Percentiles rank a stretch among this genome's conserved stretches.
Conservation (phyloP, 1,284 basidiomycete genomes). For the Taiwanofungus camphoratus region DNA sequence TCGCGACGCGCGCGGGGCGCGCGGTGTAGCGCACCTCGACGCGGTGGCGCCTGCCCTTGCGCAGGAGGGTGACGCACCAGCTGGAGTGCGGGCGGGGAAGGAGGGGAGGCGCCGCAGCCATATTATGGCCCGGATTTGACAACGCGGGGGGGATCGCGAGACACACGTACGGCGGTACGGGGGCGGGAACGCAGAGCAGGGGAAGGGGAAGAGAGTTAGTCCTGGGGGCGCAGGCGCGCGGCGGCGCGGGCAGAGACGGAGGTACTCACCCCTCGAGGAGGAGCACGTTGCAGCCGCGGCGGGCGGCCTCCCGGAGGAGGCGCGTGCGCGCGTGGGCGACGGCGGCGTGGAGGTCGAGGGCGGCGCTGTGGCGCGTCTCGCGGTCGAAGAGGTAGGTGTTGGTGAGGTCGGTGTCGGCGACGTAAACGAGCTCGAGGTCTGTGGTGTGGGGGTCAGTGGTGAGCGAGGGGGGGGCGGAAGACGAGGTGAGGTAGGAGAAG, state of each 20-base stretch:
- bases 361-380: slow-evolving; percentile 19
- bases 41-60: slow-evolving; percentile 54
- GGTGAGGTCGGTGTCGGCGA: slow-evolving; percentile 46
- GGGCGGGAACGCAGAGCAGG: slow-evolving; percentile 5
- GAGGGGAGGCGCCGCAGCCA: too few relatives aligned
- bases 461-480: slow-evolving; percentile 2
- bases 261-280: slow-evolving; percentile 57
- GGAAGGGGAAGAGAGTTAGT: slow-evolving; percentile 4
- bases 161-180: background rate
- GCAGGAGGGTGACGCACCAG: slow-evolving; percentile 62
- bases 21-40: slow-evolving; percentile 66
- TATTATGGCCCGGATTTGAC: too few relatives aligned
- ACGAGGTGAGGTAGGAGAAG: slow-evolving; percentile 1
- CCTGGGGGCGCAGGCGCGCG: too few relatives aligned
- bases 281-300: slow-evolving; percentile 56
- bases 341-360: slow-evolving; percentile 41
- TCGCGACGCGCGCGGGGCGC: slow-evolving; percentile 51
- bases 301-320: slow-evolving; percentile 49
- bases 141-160: too few relatives aligned
- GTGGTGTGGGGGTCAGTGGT: slow-evolving; percentile 2
- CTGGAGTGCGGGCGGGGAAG: slow-evolving; percentile 30
- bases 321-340: slow-evolving; percentile 59
- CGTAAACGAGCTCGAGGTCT: slow-evolving; percentile 57
- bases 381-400: slow-evolving; percentile 60
- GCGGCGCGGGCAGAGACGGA: slow-evolving; percentile 3